These are phyloP conservation scores for Cyclotella kingstonii DNA, from an alignment of 108 stramenopile genomes.

Conservation along the genomic window DNA sequence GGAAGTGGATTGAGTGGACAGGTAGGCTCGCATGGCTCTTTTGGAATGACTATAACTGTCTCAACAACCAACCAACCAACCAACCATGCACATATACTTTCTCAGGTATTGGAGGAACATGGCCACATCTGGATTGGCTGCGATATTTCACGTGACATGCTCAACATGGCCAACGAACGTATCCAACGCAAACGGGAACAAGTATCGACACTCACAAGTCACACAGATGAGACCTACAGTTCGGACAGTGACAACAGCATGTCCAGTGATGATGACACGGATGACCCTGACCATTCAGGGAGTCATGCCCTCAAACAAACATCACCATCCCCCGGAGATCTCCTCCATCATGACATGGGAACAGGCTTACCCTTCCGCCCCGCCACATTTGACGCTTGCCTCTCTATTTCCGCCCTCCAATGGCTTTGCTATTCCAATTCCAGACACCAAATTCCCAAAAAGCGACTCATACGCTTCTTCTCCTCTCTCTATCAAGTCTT, in stretches of 20 bases:
- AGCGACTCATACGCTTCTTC: conserved; percentile 93
- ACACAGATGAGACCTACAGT: conserved; percentile 15
- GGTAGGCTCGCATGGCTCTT: conserved; percentile 17
- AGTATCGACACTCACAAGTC: conserved; percentile 9
- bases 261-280: conserved; percentile 7
- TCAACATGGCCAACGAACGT: conserved; percentile 91
- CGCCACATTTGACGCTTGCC: conserved; percentile 98
- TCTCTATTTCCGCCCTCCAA: conserved; percentile 98
- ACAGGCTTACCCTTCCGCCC: conserved; percentile 97
- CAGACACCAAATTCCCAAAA: conserved; percentile 83
- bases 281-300: conserved; percentile 34
- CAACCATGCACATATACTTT: neutral
- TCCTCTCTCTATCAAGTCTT: conserved; percentile 91
- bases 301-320: conserved; percentile 23
- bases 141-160: conserved; percentile 96
- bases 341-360: conserved; percentile 97
- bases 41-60: neutral
- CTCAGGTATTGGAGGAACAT: conserved; percentile 82
- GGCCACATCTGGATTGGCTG: conserved; percentile 97
- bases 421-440: conserved; percentile 98
- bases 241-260: too few relatives aligned
- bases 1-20: conserved; percentile 96
- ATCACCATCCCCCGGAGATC: conserved; percentile 66
- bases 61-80: neutral
- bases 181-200: conserved; percentile 71